These are phyloP conservation scores for Coemansia sp. DNA, from an alignment of 192 early-diverging fungal genomes.

Conservation along the genomic window DNA sequence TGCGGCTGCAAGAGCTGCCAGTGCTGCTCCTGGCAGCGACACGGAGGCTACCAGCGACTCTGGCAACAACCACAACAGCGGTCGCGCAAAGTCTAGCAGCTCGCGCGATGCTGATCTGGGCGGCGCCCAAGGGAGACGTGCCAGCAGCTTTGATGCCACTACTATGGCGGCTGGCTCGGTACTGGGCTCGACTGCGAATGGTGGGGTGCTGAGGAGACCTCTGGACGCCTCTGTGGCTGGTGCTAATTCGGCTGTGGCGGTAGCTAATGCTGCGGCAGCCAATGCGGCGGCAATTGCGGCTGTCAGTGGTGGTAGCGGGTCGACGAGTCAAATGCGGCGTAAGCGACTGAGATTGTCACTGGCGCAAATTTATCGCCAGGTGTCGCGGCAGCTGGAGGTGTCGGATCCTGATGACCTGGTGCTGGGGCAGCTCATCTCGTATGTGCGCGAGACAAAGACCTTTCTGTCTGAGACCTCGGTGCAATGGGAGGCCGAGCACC, in stretches of 20 bases:
- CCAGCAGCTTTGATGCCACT: constrained; percentile 53
- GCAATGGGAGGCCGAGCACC: constrained; percentile 86
- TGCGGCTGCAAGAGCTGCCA: constrained; percentile 14
- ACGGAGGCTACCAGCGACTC: constrained; percentile 37
- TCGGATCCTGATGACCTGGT: constrained; percentile 59
- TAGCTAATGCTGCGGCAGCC: constrained; percentile 20
- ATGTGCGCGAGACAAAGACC: constrained; percentile 73
- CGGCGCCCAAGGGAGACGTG: constrained; percentile 20
- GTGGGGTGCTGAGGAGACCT: neutral
- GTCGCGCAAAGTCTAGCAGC: neutral
- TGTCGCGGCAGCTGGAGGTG: constrained; percentile 53
- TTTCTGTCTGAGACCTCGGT: constrained; percentile 80
- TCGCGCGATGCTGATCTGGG: neutral
- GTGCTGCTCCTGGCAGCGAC: constrained; percentile 17
- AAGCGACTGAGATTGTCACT: constrained; percentile 44
- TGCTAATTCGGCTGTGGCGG: neutral
- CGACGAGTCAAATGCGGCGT: constrained; percentile 37
- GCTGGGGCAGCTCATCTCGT: constrained; percentile 68
- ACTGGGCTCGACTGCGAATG: neutral
- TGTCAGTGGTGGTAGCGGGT: constrained; percentile 27
- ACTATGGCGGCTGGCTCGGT: neutral
- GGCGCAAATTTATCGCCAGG: constrained; percentile 52
- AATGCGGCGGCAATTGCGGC: constrained; percentile 36
- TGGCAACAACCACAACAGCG: constrained; percentile 12
- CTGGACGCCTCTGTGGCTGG: neutral